These are phyloP conservation scores for Ogataea pini DNA, from an alignment of 805 yeast species.

Conservation along the genomic window DNA sequence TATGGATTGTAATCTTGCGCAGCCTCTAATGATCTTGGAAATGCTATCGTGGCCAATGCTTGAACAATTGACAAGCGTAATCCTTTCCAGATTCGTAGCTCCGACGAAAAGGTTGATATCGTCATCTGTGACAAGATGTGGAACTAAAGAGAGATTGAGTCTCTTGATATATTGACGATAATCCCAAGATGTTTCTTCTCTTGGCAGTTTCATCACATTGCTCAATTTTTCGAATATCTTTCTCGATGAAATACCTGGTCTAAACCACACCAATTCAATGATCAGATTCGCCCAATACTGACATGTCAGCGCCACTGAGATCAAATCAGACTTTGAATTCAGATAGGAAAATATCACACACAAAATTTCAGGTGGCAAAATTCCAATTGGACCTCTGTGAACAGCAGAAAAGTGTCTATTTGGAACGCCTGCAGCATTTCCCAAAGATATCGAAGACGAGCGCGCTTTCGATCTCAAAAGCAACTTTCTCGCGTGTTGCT, in stretches of 20 bases:
- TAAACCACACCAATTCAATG: constrained; percentile 81
- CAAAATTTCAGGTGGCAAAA: constrained; percentile 60
- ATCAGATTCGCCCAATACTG: constrained; percentile 76
- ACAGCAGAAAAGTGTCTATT: constrained; percentile 12
- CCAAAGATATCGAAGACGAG: constrained; percentile 21
- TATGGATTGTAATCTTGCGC: constrained; percentile 75
- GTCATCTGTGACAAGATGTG: constrained; percentile 64
- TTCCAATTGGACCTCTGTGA: constrained; percentile 38
- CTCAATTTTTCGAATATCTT: constrained; percentile 53
- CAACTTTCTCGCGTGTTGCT: constrained; percentile 32
- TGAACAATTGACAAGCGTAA: constrained; percentile 81
- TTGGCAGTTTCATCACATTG: constrained; percentile 53
- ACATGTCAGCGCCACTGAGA: constrained; percentile 69
- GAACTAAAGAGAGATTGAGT: constrained; percentile 74
- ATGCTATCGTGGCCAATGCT: constrained; percentile 63
- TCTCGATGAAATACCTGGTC: constrained; percentile 68
- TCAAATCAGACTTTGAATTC: constrained; percentile 58
- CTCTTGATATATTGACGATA: constrained; percentile 72
- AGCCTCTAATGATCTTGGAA: constrained; percentile 58
- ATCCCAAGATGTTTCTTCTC: constrained; percentile 57
- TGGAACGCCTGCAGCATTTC: constrained; percentile 10
- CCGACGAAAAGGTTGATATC: constrained; percentile 61
- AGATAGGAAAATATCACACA: constrained; percentile 66
- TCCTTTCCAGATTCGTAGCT: constrained; percentile 77
- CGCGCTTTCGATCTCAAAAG: constrained; percentile 31